These are phyloP conservation scores for Meyerozyma sp. DNA, from an alignment of 1,139 yeast genomes.

Conservation along the genomic window DNA sequence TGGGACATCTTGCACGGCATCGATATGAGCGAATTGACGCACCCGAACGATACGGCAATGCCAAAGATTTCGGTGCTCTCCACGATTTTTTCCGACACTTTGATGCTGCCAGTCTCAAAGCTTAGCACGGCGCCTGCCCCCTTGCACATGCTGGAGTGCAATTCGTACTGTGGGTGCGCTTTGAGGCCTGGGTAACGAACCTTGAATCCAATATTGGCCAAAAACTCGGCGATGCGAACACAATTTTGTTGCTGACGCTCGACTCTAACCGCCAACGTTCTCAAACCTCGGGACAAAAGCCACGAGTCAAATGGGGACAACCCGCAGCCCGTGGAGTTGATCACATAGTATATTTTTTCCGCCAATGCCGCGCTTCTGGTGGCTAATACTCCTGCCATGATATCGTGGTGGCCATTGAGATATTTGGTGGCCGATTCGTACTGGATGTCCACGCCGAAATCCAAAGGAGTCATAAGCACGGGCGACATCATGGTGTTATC, in stretches of 20 bases:
- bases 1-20: slow-evolving; percentile 96
- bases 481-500: slow-evolving; percentile 98
- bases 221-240: slow-evolving; percentile 65
- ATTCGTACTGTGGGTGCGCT: slow-evolving; percentile 73
- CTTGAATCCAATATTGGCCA: slow-evolving; percentile 54
- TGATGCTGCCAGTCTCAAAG: slow-evolving; percentile 78
- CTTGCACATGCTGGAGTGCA: slow-evolving; percentile 70
- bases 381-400: slow-evolving; percentile 91
- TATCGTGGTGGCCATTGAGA: slow-evolving; percentile 89
- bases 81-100: slow-evolving; percentile 65
- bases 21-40: slow-evolving; percentile 85
- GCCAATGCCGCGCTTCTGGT: slow-evolving; percentile 60
- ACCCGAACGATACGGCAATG: slow-evolving; percentile 90
- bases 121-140: slow-evolving; percentile 91
- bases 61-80: slow-evolving; percentile 75
- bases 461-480: slow-evolving; percentile 74
- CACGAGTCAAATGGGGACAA: slow-evolving; percentile 88
- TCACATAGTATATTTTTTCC: slow-evolving; percentile 64
- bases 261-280: slow-evolving; percentile 77
- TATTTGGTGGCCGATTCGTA: slow-evolving; percentile 92
- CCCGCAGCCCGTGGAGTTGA: slow-evolving; percentile 89
- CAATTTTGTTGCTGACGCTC: slow-evolving; percentile 87
- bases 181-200: slow-evolving; percentile 84
- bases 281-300: slow-evolving; percentile 80
- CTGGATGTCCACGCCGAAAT: slow-evolving; percentile 82